Evolutionary conservation across 495 filamentous ascomycete genomes (phyloP).

Genomic region (Xylaria telfairii): DNA sequence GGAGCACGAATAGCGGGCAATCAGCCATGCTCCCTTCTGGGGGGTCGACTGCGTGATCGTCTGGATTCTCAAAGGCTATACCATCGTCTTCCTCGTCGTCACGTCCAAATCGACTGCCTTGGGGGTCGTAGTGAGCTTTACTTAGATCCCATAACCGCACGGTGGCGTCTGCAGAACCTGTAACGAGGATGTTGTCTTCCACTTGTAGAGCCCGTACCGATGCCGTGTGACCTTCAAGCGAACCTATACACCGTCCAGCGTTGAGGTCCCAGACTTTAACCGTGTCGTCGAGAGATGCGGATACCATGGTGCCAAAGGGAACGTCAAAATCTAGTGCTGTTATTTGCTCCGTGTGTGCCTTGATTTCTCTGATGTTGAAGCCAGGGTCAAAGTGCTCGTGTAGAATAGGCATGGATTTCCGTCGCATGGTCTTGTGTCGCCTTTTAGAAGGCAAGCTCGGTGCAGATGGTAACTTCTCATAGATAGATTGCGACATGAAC

Average conservation of each 20-base stretch:
- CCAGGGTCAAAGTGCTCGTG: conserved; percentile 96
- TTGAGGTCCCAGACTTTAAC: conserved; percentile 98
- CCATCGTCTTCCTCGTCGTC: conserved; percentile 67
- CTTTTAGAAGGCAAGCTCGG: conserved; percentile 60
- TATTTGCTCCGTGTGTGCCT: conserved; percentile 86
- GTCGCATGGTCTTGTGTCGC: conserved; percentile 68
- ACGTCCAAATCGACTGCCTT: conserved; percentile 69
- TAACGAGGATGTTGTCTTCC: conserved; percentile 94
- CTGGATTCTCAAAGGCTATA: conserved; percentile 63
- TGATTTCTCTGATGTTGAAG: conserved; percentile 83
- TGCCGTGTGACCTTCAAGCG: conserved; percentile 92
- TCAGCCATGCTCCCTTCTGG: conserved; percentile 79
- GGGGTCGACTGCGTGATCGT: conserved; percentile 66
- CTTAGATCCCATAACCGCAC: conserved; percentile 93
- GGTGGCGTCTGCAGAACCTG: conserved; percentile 94
- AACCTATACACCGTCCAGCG: conserved; percentile 85
- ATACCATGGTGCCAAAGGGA: conserved; percentile 94
- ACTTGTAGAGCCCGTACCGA: conserved; percentile 93
- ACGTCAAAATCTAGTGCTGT: conserved; percentile 94
- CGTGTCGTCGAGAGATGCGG: conserved; percentile 93
- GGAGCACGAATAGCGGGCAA: conserved; percentile 83
- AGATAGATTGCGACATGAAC: conserved; percentile 99
- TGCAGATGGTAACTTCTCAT: conserved; percentile 81
- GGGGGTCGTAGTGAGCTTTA: conserved; percentile 62
- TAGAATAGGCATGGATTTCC: conserved; percentile 89